Evolutionary conservation across 805 yeast genomes (phyloP), one percentile per base, ranked within the genome.

Genomic region (Komagataella ulmi): DNA sequence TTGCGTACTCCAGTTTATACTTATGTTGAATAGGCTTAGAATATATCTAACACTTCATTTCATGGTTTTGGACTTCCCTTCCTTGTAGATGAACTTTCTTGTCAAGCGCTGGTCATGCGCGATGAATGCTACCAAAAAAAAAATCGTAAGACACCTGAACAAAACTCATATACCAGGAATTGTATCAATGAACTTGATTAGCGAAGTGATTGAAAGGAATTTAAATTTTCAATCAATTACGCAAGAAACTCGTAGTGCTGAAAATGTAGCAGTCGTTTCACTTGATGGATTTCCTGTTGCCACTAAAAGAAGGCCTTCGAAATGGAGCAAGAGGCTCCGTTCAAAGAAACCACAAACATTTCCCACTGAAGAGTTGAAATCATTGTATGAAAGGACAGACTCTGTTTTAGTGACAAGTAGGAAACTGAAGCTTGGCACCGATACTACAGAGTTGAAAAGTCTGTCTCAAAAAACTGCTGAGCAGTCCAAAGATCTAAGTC

Each of bases 301-400:
- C 8, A 51, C 55, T 6, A 66, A 58, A 48, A 60, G 60, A 51
- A 71, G 68, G 54, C 74, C 73, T 7, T 76, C 80, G 3, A 67
- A 76, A 46, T 77, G 82, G 82, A 14, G 14, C 14, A 10, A 3
- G 5, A 30, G 40, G 40, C 40, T 30, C 40, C 12, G 14, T 30
- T 10, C 40, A 30, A 30, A 30, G n/a, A 30, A 30, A 10, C 40
- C 14, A 10, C 14, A 30, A 5, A 10, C n/a, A 10, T 10, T 30
- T 30, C 2, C 40, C 40, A 30, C 14, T 10, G 14, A 30, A 6
- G n/a, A 14, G 40, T 2, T 30, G 23, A 21, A 21, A 21, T 21
- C 23, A 6, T 21, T 21, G 23, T 21, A 21, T 21, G 6, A 21
- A 21, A 21, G 6, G 23, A 21, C 23, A 21, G 23, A 21, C 6